phyloP scores from a whole-genome alignment of 1,284 basidiomycete species.

The Moesziomyces globuligerus region DNA sequence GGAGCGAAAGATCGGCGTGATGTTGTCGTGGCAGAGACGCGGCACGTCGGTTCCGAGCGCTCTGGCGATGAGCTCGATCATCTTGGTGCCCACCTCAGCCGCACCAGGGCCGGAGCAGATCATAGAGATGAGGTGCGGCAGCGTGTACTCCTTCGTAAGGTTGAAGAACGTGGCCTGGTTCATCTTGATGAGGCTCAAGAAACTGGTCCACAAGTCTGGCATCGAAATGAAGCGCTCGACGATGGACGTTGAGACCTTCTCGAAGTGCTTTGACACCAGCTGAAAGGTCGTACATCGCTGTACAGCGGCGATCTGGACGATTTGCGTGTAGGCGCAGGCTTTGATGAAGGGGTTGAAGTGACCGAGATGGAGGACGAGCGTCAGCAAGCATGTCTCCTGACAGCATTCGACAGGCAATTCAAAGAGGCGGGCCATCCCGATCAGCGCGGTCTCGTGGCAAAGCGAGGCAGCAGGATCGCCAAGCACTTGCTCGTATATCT shows the following conservation, averaged over 20 bases:
- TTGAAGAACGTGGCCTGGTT: conserved; percentile 60
- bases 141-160: conserved; percentile 56
- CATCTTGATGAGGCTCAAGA: conserved; percentile 59
- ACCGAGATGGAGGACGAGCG: conserved; percentile 48
- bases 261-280: conserved; percentile 59
- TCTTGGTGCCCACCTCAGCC: conserved; percentile 30
- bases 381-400: conserved; percentile 41
- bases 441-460: conserved; percentile 43
- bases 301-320: conserved; percentile 53
- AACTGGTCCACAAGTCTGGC: conserved; percentile 55
- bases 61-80: conserved; percentile 55
- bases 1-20: conserved; percentile 58
- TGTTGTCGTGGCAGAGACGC: conserved; percentile 57
- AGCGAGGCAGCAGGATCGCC: conserved; percentile 6
- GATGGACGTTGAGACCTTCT: conserved; percentile 48
- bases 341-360: conserved; percentile 40
- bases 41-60: conserved; percentile 52
- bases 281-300: conserved; percentile 60
- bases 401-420: conserved; percentile 37
- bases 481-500: conserved; percentile 22
- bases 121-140: conserved; percentile 59
- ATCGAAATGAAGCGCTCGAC: conserved; percentile 55
- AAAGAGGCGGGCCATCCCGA: conserved; percentile 40
- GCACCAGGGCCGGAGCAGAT: conserved; percentile 37
- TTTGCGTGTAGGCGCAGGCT: conserved; percentile 55